These are phyloP conservation scores for Aspergillus sp. DNA, from an alignment of 2,329 filamentous ascomycete genomes.

Conservation along the genomic window DNA sequence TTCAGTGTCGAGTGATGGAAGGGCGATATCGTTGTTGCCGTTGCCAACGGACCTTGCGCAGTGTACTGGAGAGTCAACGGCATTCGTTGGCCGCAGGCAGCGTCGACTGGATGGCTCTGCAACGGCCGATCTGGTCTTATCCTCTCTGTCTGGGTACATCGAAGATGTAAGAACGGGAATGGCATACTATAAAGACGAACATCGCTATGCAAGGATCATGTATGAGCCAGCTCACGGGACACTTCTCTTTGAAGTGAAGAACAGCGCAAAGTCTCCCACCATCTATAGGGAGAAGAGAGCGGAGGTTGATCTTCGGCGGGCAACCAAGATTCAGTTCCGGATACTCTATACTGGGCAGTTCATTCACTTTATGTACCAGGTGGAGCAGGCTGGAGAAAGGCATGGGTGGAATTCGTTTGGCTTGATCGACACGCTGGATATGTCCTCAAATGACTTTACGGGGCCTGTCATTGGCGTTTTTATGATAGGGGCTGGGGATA, in stretches of 20 bases:
- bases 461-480: conserved; percentile 5
- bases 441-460: conserved; percentile 2
- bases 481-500: background rate
- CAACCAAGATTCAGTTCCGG: background rate
- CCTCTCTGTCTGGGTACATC: background rate
- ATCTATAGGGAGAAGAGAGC: background rate
- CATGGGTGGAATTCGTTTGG: background rate
- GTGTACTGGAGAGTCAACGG: background rate
- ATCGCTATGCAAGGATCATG: conserved; percentile 3
- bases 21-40: background rate
- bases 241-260: background rate
- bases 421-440: conserved; percentile 3
- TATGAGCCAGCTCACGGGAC: background rate
- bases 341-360: background rate
- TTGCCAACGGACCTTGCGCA: background rate
- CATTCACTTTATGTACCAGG: conserved; percentile 3
- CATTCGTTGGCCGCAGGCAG: conserved; percentile 6
- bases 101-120: background rate
- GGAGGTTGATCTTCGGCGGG: background rate
- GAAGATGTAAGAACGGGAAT: background rate
- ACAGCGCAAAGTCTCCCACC: background rate
- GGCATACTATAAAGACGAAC: conserved; percentile 7
- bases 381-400: background rate
- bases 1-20: background rate
- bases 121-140: background rate